Evolutionary conservation across 768 basidiomycete genomes (phyloP).

Genomic region (Agrocybe pediades): DNA sequence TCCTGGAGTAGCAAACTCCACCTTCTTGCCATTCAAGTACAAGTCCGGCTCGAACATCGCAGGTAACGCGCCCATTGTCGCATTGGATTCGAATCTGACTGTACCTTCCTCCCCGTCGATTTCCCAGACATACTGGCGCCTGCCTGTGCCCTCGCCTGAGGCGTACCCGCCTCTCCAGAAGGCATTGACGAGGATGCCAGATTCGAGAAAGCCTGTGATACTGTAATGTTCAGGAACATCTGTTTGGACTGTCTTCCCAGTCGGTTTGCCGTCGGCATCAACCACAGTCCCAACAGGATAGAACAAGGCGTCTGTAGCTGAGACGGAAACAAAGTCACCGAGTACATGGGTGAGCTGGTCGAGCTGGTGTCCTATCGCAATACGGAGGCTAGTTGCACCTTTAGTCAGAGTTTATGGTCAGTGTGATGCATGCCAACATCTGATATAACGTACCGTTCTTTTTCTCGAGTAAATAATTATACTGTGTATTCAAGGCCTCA

Average conservation of each 20-base stretch:
- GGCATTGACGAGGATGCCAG: conserved; percentile 29
- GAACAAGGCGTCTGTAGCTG: conserved; percentile 23
- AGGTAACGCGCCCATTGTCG: background rate
- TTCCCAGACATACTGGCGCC: conserved; percentile 29
- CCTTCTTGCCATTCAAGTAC: conserved; percentile 31
- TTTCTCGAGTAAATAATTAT: background rate
- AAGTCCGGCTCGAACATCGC: conserved; percentile 24
- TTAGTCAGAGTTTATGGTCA: background rate
- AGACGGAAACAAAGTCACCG: conserved; percentile 30
- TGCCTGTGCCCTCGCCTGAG: conserved; percentile 14
- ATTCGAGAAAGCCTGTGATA: conserved; percentile 28
- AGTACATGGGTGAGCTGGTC: conserved; percentile 28
- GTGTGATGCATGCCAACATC: background rate
- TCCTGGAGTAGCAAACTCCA: conserved; percentile 16
- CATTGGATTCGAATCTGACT: conserved; percentile 11
- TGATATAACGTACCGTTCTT: background rate
- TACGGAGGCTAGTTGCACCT: background rate
- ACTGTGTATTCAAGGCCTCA: too few species aligned
- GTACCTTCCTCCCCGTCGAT: conserved; percentile 35
- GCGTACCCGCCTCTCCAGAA: conserved; percentile 24
- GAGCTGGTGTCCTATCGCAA: conserved; percentile 26
- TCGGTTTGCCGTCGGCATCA: conserved; percentile 24
- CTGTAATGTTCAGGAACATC: conserved; percentile 26
- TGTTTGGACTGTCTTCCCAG: conserved; percentile 20
- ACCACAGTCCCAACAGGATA: conserved; percentile 28